Evolutionary conservation across 2,329 filamentous ascomycete species (phyloP).

Genomic region (Onygenales sp.): DNA sequence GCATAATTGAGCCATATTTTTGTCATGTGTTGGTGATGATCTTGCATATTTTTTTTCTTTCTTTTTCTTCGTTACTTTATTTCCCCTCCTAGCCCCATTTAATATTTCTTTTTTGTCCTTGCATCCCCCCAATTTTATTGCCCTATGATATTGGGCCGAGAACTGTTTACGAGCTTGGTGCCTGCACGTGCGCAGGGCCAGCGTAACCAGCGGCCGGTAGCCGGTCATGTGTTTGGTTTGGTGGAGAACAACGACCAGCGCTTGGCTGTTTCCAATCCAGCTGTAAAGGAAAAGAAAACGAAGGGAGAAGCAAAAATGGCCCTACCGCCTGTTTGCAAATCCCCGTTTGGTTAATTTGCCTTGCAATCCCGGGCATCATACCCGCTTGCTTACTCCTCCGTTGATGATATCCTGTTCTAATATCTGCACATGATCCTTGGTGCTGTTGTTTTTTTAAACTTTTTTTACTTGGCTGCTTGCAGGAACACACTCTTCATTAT

Average conservation of each 20-base stretch:
- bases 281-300: too few species aligned
- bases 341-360: too few species aligned
- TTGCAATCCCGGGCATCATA: too few species aligned
- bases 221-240: too few species aligned
- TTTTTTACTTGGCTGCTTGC: conserved; percentile 10
- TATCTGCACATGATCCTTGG: too few species aligned
- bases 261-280: too few species aligned
- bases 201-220: background rate
- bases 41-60: conserved; percentile 4
- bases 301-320: too few species aligned
- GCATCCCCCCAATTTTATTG: background rate
- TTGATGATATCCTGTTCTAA: too few species aligned
- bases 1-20: conserved; percentile 2
- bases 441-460: conserved; percentile 7
- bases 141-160: background rate
- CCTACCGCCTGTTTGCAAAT: too few species aligned
- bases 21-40: conserved; percentile 2
- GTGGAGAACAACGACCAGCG: too few species aligned
- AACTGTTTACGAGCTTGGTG: too few species aligned
- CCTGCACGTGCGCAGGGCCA: background rate
- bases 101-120: background rate
- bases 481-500: conserved; percentile 8
- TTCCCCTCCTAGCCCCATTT: background rate
- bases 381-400: too few species aligned
- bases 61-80: conserved; percentile 9